Percentiles rank a stretch among this genome's conserved stretches.
These are phyloP conservation scores for Suillus plorans DNA, from an alignment of 768 basidiomycete genomes.

Conservation along the genomic window DNA sequence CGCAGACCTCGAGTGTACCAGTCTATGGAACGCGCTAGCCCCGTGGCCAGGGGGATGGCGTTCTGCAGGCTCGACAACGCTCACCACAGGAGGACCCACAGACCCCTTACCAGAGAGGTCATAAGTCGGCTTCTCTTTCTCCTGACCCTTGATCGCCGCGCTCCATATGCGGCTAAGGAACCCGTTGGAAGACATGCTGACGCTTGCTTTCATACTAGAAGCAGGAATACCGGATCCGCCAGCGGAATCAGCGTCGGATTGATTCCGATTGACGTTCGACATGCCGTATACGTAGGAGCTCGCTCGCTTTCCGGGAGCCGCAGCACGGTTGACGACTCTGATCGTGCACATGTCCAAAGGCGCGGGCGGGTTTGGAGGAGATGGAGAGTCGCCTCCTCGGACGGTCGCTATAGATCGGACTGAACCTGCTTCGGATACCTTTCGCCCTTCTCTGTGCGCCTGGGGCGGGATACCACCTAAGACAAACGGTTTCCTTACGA, in stretches of 20 bases:
- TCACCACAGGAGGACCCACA: conserved; percentile 17
- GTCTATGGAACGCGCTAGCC: conserved; percentile 36
- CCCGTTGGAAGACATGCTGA: conserved; percentile 42
- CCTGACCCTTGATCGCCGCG: conserved; percentile 47
- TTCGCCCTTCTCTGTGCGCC: conserved; percentile 40
- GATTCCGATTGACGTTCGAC: conserved; percentile 18
- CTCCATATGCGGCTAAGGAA: conserved; percentile 80
- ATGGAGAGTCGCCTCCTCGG: conserved; percentile 27
- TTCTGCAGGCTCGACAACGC: conserved; percentile 26
- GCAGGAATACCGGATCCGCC: conserved; percentile 11
- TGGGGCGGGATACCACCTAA: conserved; percentile 48
- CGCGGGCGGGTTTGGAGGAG: conserved; percentile 14
- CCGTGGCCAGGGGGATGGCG: conserved; percentile 27
- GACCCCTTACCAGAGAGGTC: conserved; percentile 12
- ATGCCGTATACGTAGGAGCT: conserved; percentile 28
- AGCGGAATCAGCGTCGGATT: conserved; percentile 12
- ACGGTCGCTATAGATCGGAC: conserved; percentile 36
- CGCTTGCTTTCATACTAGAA: conserved; percentile 34
- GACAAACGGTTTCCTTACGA: conserved; percentile 39
- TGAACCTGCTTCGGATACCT: conserved; percentile 34
- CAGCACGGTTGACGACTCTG: conserved; percentile 24
- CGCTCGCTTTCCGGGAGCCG: conserved; percentile 22
- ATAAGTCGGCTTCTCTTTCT: conserved; percentile 24
- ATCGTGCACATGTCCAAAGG: conserved; percentile 23
- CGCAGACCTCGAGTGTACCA: conserved; percentile 46